phyloP scores from a whole-genome alignment of 345 rosid species.

The Melaleuca alternifolia region DNA sequence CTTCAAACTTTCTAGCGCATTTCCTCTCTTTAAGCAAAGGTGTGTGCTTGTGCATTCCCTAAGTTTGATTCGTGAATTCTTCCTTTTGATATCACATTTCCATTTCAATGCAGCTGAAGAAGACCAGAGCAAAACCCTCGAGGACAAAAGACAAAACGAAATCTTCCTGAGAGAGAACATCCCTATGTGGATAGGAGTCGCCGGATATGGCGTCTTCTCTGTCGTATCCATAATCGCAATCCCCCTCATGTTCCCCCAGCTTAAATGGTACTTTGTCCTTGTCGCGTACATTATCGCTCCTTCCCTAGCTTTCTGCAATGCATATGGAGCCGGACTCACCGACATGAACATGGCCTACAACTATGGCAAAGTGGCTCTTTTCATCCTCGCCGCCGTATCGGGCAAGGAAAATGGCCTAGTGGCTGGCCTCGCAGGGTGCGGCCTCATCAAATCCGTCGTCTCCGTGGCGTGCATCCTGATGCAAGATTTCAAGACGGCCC shows the following conservation, averaged over 20 bases:
- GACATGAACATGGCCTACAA: constrained; percentile 97
- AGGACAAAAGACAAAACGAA: constrained; percentile 44
- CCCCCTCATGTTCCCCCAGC: constrained; percentile 84
- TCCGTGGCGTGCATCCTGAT: constrained; percentile 80
- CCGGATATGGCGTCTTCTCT: constrained; percentile 50
- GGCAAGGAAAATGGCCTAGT: constrained; percentile 75
- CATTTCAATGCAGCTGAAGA: not conserved
- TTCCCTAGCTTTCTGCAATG: constrained; percentile 84
- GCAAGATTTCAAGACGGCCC: constrained; percentile 97
- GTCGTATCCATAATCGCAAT: constrained; percentile 44
- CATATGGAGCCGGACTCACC: constrained; percentile 91
- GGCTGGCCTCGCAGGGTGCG: constrained; percentile 84
- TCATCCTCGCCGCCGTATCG: constrained; percentile 61
- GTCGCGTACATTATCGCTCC: constrained; percentile 78
- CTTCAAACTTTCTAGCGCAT: not conserved
- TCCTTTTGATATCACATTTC: not conserved
- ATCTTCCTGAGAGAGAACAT: constrained; percentile 58
- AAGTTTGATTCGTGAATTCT: not conserved
- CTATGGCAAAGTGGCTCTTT: constrained; percentile 90
- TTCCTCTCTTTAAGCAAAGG: not conserved
- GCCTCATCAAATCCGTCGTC: constrained; percentile 81
- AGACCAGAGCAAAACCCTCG: constrained; percentile 8
- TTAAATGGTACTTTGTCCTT: constrained; percentile 78
- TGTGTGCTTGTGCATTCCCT: not conserved
- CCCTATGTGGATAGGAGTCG: constrained; percentile 63